phyloP scores from a whole-genome alignment of 148 eudicot genomes.

The Bassia scoparia region DNA sequence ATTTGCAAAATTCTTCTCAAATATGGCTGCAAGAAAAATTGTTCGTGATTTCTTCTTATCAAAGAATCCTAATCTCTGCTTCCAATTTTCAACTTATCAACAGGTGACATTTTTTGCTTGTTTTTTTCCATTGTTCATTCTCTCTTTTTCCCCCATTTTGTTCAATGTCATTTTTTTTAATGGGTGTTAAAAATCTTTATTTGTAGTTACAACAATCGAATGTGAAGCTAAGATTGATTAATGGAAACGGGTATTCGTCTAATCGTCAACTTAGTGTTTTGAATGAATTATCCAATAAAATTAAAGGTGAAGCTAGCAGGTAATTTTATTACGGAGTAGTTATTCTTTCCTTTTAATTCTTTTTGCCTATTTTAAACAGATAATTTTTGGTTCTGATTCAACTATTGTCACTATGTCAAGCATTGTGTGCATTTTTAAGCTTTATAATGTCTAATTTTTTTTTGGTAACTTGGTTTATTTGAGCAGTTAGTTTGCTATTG shows the following conservation, averaged over 20 bases:
- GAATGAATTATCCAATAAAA: conserved; percentile 73
- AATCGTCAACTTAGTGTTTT: conserved; percentile 77
- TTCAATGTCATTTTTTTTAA: neutral
- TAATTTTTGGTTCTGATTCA: no score
- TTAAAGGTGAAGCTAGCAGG: conserved; percentile 76
- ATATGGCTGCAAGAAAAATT: neutral
- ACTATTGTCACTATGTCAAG: no score
- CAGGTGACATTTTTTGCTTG: neutral
- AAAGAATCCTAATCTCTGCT: neutral
- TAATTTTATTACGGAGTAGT: conserved; percentile 7
- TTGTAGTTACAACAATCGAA: conserved; percentile 22
- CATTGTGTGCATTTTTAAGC: neutral
- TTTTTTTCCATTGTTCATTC: no score
- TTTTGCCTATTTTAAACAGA: neutral
- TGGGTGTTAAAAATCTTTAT: neutral
- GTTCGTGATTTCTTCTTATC: neutral
- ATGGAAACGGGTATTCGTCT: conserved; percentile 30
- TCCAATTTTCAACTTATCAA: neutral
- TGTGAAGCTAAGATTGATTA: conserved; percentile 37
- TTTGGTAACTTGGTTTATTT: no score
- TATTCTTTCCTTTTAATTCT: neutral
- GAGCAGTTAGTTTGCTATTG: no score
- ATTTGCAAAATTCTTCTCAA: neutral
- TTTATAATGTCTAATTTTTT: no score
- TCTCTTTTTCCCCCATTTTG: neutral